These are phyloP conservation scores for Salix dunnii DNA, from an alignment of 345 rosid genomes.

Conservation along the genomic window DNA sequence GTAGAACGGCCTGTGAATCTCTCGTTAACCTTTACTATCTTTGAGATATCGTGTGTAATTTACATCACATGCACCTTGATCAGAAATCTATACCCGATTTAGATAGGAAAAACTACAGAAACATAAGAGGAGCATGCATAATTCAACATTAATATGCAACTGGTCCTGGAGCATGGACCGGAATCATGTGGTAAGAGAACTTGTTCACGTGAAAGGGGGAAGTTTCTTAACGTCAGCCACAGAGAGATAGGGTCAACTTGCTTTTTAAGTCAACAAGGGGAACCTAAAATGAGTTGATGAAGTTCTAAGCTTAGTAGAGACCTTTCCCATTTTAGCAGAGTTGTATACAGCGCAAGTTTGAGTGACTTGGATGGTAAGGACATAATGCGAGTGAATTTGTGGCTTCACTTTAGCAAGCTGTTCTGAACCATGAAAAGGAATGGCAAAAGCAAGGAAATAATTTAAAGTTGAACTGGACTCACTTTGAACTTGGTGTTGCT, in stretches of 20 bases:
- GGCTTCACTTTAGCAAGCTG: neutral
- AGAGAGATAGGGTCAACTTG: neutral
- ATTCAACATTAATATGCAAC: too few species aligned
- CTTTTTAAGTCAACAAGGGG: neutral
- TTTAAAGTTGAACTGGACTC: slow-evolving; percentile 27
- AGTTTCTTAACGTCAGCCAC: slow-evolving; percentile 8
- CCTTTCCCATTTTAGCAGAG: neutral
- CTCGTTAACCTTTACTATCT: too few species aligned
- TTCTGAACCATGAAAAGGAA: neutral
- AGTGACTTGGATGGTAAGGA: neutral
- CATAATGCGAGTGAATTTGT: neutral
- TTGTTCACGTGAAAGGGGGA: slow-evolving; percentile 21
- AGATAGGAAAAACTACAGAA: too few species aligned
- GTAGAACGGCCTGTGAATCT: too few species aligned
- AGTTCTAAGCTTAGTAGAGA: neutral
- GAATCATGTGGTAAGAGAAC: slow-evolving; percentile 11
- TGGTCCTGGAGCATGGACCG: neutral
- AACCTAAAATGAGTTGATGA: neutral
- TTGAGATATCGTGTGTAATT: too few species aligned
- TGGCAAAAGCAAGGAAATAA: neutral
- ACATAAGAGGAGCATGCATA: too few species aligned
- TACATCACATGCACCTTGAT: too few species aligned
- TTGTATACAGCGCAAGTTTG: neutral
- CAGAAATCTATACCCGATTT: too few species aligned
- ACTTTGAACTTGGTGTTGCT: slow-evolving; percentile 27